Percentiles rank a stretch among this genome's conserved stretches.
Conservation (phyloP, 352 stramenopile species). For the Pythium utonaiense region DNA sequence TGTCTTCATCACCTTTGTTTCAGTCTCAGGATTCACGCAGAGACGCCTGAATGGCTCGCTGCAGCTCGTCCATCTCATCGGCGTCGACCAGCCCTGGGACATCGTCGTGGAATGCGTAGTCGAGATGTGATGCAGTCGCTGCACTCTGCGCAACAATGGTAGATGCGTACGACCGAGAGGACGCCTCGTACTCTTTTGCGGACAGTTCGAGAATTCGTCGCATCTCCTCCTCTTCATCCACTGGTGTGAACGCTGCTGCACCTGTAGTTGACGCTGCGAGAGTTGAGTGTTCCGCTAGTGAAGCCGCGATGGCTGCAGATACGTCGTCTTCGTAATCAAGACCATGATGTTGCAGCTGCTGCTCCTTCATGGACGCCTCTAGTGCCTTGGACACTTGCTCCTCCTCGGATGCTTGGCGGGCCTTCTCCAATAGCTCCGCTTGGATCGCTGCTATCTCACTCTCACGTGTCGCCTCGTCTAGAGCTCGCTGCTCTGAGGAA, state of each 20-base stretch:
- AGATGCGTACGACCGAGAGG: not conserved
- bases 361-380: conserved; percentile 51
- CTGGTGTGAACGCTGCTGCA: not conserved
- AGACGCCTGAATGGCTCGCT: conserved; percentile 78
- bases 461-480: conserved; percentile 51
- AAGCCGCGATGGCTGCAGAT: conserved; percentile 66
- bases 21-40: conserved; percentile 40
- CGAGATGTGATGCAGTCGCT: not conserved
- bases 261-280: not conserved
- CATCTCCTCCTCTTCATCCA: conserved; percentile 64
- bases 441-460: conserved; percentile 79
- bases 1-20: not conserved
- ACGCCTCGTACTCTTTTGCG: conserved; percentile 40
- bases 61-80: conserved; percentile 76
- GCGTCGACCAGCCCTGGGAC: conserved; percentile 18
- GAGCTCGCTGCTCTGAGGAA: conserved; percentile 34
- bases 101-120: conserved; percentile 5
- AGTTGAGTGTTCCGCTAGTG: conserved; percentile 27
- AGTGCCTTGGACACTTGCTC: conserved; percentile 69
- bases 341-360: not conserved
- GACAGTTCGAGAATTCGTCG: conserved; percentile 58
- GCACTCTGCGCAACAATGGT: not conserved
- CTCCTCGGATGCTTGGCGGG: conserved; percentile 67
- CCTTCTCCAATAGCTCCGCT: conserved; percentile 61
- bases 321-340: conserved; percentile 53